Evolutionary conservation across 2,329 filamentous ascomycete genomes (phyloP), one percentile per base, ranked within the genome.

Genomic region (Trichoderma sp.): DNA sequence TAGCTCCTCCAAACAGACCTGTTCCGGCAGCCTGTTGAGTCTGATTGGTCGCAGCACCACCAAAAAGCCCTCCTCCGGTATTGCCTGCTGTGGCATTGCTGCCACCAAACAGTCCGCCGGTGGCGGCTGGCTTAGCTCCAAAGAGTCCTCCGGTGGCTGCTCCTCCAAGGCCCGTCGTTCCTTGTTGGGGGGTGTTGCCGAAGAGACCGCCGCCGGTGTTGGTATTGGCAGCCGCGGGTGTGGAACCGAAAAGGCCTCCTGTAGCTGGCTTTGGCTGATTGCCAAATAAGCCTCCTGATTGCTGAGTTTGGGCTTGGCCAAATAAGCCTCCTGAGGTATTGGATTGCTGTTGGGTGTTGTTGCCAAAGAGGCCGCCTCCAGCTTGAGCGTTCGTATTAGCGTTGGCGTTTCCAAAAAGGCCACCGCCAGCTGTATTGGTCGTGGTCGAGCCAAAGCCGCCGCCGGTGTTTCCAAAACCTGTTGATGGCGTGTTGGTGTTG

Each of bases 1-100:
- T 80, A 31, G 77, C 64, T 64, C 71, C 71, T 1, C 87, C 87
- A 68, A 89, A 89, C 4, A 88, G 77, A 1, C 85, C 82, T 5
- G 81, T 81, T 6, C 82, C 80, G 27, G 81, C 75, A 40, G 80
- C 76, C 35, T 78, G 77, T 69, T 80, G 78, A 47, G 72, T 71
- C 55, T 79, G 78, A 62, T 77, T 77, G 16, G 74, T 69, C 24
- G 73, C 74, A n/a, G 78, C 66, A 11, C 80, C 75, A 19, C 84
- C 83, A 72, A 87, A 86, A 3, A 85, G 73, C 19, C 84, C 81
- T 21, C 82, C 76, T 70, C 74, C 74, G 1, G 75, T 79, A 79
- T 73, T 77, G 69, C 74, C 76, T 76, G 77, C 75, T 6, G 74
- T 61, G 4, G 76, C 78, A 70, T 75, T 79, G 73, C 71, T 79